Base-by-base conservation (phyloP, 2,329 filamentous ascomycete genomes). In the Cryoendolithus antarcticus region DNA sequence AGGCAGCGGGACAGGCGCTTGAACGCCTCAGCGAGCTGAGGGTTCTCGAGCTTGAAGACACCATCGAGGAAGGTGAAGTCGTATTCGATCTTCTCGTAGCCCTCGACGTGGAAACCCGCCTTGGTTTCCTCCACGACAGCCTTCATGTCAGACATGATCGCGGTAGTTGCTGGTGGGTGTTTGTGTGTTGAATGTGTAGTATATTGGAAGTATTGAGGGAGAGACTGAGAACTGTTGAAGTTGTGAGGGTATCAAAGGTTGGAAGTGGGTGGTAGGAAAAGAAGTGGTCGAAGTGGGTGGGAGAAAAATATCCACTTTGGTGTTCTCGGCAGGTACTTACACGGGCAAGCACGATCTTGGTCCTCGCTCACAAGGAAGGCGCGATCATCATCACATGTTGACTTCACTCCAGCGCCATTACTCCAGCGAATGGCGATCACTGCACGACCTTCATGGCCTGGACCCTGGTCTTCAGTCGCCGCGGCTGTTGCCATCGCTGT, bases 61-160 rank as follows among this genome's bases (percentile, higher is more conserved):
- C 72, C 74, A 49, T 84, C 79, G 34, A 83, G 69, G 60, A 84
- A 82, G 39, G 75, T 74, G 58, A 84, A 84, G 60, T 82, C 77
- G 56, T 83, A 83, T 53, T 80, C 74, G 54, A 83, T 82, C 67
- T 81, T 83, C 66, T 84, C 80, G 50, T 81, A 82, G 15, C 80
- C 80, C 49, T 77, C 74, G 44, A 83, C 78, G 48, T 80, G 74
- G 61, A 83, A 83, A 30, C 79, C 80, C 44, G 68, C 65, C 49
- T 68, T 61, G 45, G 75, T 82, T 62, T 79, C 72, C 44, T 66
- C 61, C 47, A 83, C 77, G 38, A 70, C 70, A 42, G 79, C 79
- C 53, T 74, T 78, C 56, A 80, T 70, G 56, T 83, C 77, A 55
- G 79, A 83, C 78, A 83, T 82, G 46, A 48, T 37, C 31, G 27